Conservation (phyloP, 2,329 filamentous ascomycete species). For the Apiospora phragmitis region DNA sequence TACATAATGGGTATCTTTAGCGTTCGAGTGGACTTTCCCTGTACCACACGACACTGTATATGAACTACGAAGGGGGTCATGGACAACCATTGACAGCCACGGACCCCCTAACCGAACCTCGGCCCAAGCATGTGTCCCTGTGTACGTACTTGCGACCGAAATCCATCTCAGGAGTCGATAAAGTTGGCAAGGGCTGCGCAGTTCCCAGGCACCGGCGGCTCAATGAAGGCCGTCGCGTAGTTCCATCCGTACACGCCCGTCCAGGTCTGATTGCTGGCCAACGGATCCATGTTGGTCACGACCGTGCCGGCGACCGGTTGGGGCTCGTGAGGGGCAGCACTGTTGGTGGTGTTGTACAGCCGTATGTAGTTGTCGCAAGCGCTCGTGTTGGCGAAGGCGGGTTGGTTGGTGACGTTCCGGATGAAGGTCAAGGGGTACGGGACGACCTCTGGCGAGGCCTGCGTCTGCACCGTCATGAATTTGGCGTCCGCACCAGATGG, state of each 20-base stretch:
- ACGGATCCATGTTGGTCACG: slow-evolving; percentile 27
- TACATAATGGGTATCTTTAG: background rate
- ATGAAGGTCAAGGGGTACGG: slow-evolving; percentile 44
- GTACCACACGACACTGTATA: too few relatives aligned
- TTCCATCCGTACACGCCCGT: slow-evolving; percentile 24
- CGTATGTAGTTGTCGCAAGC: slow-evolving; percentile 45
- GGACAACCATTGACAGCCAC: background rate
- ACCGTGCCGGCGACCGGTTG: slow-evolving; percentile 28
- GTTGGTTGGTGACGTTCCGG: slow-evolving; percentile 56
- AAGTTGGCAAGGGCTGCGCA: slow-evolving; percentile 8
- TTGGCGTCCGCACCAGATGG: slow-evolving; percentile 9
- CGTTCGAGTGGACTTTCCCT: background rate
- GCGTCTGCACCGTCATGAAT: slow-evolving; percentile 32
- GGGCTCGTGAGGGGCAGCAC: slow-evolving; percentile 29
- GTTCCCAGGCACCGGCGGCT: slow-evolving; percentile 16
- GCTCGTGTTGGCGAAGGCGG: slow-evolving; percentile 42
- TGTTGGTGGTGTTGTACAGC: slow-evolving; percentile 46
- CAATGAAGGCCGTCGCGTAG: slow-evolving; percentile 25
- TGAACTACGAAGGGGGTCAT: background rate
- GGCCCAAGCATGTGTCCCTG: background rate
- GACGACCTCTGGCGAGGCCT: slow-evolving; percentile 13
- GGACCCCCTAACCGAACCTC: background rate
- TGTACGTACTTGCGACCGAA: background rate
- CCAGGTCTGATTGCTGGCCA: slow-evolving; percentile 19
- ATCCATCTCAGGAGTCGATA: background rate